These are phyloP conservation scores for Paramyrothecium roridum DNA, from an alignment of 2,329 filamentous ascomycete species.

Conservation along the genomic window DNA sequence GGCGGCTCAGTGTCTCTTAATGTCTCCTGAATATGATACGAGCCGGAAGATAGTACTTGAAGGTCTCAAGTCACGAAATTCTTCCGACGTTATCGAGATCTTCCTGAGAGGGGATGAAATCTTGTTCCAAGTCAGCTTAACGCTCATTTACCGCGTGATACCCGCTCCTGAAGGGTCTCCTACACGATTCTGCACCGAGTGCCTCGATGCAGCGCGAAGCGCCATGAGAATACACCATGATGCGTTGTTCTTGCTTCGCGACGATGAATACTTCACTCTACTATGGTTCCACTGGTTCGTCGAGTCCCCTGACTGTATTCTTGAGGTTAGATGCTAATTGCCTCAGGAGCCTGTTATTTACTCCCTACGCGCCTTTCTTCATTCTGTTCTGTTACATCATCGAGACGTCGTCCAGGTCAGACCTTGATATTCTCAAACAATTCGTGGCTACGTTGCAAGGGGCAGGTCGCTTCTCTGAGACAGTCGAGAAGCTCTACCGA, in stretches of 20 bases:
- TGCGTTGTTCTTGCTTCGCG: conserved; percentile 37
- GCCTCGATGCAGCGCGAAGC: conserved; percentile 44
- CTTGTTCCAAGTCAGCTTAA: conserved; percentile 43
- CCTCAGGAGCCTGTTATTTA: conserved; percentile 49
- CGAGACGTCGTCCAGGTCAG: conserved; percentile 48
- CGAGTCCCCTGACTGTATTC: too few species aligned
- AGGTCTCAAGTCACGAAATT: conserved; percentile 33
- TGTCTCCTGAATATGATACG: conserved; percentile 30
- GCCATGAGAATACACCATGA: conserved; percentile 43
- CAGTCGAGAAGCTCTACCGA: conserved; percentile 56
- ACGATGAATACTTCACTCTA: conserved; percentile 44
- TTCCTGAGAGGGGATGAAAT: conserved; percentile 46
- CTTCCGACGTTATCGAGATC: conserved; percentile 37
- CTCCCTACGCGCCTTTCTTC: conserved; percentile 58
- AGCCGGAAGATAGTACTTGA: conserved; percentile 30
- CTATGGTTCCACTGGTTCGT: conserved; percentile 26
- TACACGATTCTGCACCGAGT: conserved; percentile 45
- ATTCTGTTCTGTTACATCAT: conserved; percentile 57
- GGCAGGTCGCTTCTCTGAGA: conserved; percentile 50
- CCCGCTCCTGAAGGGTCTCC: conserved; percentile 39
- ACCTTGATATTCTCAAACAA: conserved; percentile 51
- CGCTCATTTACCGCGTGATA: conserved; percentile 50
- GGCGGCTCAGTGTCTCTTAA: conserved; percentile 31
- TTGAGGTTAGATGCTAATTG: too few species aligned
- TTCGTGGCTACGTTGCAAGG: conserved; percentile 56